Evolutionary conservation across 805 yeast species (phyloP).

Genomic region (Wickerhamomyces rabaulensis): DNA sequence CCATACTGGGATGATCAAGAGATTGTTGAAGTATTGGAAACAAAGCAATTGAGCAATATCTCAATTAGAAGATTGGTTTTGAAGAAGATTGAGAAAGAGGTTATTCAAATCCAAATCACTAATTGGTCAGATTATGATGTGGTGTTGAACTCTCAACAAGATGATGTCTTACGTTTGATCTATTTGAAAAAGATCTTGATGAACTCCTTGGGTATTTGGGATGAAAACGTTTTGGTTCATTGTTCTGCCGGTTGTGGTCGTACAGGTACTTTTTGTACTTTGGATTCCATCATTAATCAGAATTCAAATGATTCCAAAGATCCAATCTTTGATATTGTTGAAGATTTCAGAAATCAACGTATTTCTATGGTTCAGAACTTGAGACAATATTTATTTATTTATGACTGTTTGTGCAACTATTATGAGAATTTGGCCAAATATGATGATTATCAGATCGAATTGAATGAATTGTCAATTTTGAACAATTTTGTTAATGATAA

Average conservation of each 20-base stretch:
- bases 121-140: slow-evolving; percentile 85
- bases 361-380: slow-evolving; percentile 81
- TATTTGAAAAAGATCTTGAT: slow-evolving; percentile 41
- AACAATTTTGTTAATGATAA: slow-evolving; percentile 2
- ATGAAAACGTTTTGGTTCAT: slow-evolving; percentile 55
- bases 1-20: slow-evolving; percentile 75
- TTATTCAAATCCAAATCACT: slow-evolving; percentile 69
- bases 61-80: slow-evolving; percentile 37
- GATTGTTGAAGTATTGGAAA: slow-evolving; percentile 14
- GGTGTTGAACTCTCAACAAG: slow-evolving; percentile 38
- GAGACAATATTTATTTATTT: slow-evolving; percentile 69
- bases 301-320: slow-evolving; percentile 1
- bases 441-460: slow-evolving; percentile 1
- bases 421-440: slow-evolving; percentile 4
- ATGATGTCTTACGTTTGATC: slow-evolving; percentile 52
- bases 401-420: slow-evolving; percentile 45
- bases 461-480: slow-evolving; percentile 4
- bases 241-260: slow-evolving; percentile 98
- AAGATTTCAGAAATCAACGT: slow-evolving; percentile 66
- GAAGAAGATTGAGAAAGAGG: slow-evolving; percentile 35
- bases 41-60: slow-evolving; percentile 21
- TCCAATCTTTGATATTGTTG: slow-evolving; percentile 54
- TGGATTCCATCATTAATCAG: slow-evolving; percentile 51
- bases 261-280: slow-evolving; percentile 81
- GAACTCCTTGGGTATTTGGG: slow-evolving; percentile 15